These are phyloP conservation scores for Clonostachys sp. DNA, from an alignment of 2,329 filamentous ascomycete genomes.

Conservation along the genomic window DNA sequence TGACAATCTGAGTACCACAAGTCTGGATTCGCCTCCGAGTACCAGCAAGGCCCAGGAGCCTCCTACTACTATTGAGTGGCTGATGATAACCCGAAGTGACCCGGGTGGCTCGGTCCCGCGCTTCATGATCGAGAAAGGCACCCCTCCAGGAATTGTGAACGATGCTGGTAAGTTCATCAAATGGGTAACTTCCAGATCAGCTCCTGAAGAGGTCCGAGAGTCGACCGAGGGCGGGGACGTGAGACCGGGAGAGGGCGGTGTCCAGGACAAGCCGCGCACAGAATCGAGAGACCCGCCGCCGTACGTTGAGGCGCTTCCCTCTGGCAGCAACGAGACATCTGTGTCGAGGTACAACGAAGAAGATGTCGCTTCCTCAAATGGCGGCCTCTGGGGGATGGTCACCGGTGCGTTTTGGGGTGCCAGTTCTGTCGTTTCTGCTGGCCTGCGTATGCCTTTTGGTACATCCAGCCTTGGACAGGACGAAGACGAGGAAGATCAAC, in stretches of 20 bases:
- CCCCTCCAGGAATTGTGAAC: constrained; percentile 71
- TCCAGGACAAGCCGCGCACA: not conserved
- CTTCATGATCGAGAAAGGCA: constrained; percentile 88
- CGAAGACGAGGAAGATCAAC: constrained; percentile 8
- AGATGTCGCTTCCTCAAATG: constrained; percentile 16
- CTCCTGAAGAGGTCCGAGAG: constrained; percentile 2
- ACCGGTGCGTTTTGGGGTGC: constrained; percentile 46
- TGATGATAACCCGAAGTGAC: constrained; percentile 88
- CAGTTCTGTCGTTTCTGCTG: constrained; percentile 36
- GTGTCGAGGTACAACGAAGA: not conserved
- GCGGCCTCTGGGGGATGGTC: constrained; percentile 52
- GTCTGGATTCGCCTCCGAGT: not conserved
- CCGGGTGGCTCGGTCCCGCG: constrained; percentile 83
- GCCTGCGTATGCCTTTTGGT: constrained; percentile 21
- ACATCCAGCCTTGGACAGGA: constrained; percentile 15
- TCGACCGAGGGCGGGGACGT: not conserved
- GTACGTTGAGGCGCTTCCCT: not conserved
- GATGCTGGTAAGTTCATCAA: constrained; percentile 80
- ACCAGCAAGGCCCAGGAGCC: constrained; percentile 10
- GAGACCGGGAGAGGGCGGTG: not conserved
- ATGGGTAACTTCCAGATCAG: constrained; percentile 51
- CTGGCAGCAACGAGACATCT: not conserved
- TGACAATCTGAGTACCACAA: constrained; percentile 8
- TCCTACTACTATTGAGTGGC: constrained; percentile 68
- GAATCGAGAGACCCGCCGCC: not conserved